Conservation (phyloP, 495 filamentous ascomycete genomes). For the Tricharina praecox region DNA sequence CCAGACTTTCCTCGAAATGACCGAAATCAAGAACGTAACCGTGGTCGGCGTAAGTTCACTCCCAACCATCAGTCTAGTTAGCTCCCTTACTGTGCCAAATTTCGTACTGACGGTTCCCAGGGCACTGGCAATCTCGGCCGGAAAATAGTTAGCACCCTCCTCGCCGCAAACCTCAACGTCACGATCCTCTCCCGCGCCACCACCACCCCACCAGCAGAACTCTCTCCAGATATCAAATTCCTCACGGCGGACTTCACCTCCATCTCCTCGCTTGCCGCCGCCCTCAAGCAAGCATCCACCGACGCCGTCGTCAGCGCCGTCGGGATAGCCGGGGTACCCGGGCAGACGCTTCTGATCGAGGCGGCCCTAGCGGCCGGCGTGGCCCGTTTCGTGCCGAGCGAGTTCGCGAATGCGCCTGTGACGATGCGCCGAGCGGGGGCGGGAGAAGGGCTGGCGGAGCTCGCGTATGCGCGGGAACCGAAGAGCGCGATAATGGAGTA, state of each 20-base stretch:
- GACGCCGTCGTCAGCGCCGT: conserved; percentile 43
- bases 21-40: conserved; percentile 35
- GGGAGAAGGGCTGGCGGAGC: conserved; percentile 6
- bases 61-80: neutral
- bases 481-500: conserved; percentile 38
- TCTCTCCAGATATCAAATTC: conserved; percentile 10
- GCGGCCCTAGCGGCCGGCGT: conserved; percentile 43
- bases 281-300: conserved; percentile 35
- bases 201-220: conserved; percentile 31
- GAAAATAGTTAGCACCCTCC: conserved; percentile 37
- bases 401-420: conserved; percentile 43
- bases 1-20: no score
- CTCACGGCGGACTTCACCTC: conserved; percentile 39
- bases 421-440: no score
- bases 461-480: conserved; percentile 26
- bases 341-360: conserved; percentile 39
- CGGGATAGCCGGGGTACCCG: conserved; percentile 24
- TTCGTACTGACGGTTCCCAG: conserved; percentile 28
- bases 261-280: conserved; percentile 33
- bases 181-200: conserved; percentile 39
- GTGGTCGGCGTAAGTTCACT: conserved; percentile 33
- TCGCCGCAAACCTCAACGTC: conserved; percentile 38
- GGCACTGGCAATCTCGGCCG: conserved; percentile 43
- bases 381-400: conserved; percentile 45
- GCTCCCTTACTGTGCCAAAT: conserved; percentile 7